A percentile compares a stretch with the other conserved stretches of the same genome.
phyloP scores from a whole-genome alignment of 2,329 filamentous ascomycete species.

The Pyricularia sp. region DNA sequence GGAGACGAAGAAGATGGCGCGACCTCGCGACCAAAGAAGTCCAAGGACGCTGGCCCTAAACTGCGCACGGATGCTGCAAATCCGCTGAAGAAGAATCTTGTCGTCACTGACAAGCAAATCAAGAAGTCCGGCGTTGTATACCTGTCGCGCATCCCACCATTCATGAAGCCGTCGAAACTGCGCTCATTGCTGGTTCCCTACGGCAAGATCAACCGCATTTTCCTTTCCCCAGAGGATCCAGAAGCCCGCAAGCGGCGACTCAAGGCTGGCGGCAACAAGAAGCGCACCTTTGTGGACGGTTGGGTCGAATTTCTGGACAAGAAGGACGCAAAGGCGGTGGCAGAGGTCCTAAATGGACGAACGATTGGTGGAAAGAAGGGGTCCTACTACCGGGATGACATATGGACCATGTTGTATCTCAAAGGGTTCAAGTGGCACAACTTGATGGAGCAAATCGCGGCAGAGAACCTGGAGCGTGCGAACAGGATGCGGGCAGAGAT shows the following conservation, averaged over 20 bases:
- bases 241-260: constrained; percentile 57
- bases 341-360: constrained; percentile 66
- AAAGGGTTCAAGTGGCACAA: constrained; percentile 76
- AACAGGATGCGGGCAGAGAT: constrained; percentile 73
- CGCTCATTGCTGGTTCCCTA: constrained; percentile 67
- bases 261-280: constrained; percentile 71
- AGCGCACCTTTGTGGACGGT: constrained; percentile 71
- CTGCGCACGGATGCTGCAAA: constrained; percentile 39
- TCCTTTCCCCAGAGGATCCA: constrained; percentile 68
- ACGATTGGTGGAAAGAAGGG: constrained; percentile 80
- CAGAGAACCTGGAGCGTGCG: constrained; percentile 71
- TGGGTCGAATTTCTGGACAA: constrained; percentile 80
- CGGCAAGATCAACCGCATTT: constrained; percentile 67
- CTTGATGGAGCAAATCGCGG: constrained; percentile 67
- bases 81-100: constrained; percentile 58
- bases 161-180: constrained; percentile 77
- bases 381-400: constrained; percentile 73
- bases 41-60: background rate
- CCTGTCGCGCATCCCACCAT: constrained; percentile 74
- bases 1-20: constrained; percentile 3
- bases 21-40: constrained; percentile 13
- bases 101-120: constrained; percentile 53
- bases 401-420: constrained; percentile 78
- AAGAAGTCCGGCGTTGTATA: constrained; percentile 75
- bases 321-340: constrained; percentile 66